Evolutionary conservation across 2,329 filamentous ascomycete genomes (phyloP).

Genomic region (Chalara sp.): DNA sequence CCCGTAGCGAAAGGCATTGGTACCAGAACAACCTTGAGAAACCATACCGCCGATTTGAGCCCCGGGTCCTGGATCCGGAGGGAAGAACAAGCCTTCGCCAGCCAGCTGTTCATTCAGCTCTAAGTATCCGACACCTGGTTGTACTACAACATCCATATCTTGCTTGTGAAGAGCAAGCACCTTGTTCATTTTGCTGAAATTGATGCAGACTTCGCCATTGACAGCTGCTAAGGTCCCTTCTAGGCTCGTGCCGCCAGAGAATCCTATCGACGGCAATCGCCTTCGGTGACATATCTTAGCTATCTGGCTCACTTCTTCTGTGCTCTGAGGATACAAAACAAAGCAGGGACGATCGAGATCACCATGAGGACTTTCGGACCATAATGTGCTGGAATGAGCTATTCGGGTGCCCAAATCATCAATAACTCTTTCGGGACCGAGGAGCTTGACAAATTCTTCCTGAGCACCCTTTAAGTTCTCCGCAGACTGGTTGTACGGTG

Average conservation of each 20-base stretch:
- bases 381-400: too few relatives aligned
- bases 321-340: background rate
- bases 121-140: slow-evolving; percentile 82
- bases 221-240: slow-evolving; percentile 83
- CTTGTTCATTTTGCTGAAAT: slow-evolving; percentile 78
- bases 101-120: slow-evolving; percentile 67
- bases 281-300: slow-evolving; percentile 79
- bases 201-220: slow-evolving; percentile 71
- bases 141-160: slow-evolving; percentile 66
- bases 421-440: too few relatives aligned
- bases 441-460: too few relatives aligned
- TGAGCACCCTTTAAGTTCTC: too few relatives aligned
- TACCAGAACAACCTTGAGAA: slow-evolving; percentile 63
- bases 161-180: slow-evolving; percentile 68
- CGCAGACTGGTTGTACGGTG: too few relatives aligned
- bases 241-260: slow-evolving; percentile 77
- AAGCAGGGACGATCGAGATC: too few relatives aligned
- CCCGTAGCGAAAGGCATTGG: slow-evolving; percentile 82
- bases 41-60: slow-evolving; percentile 87
- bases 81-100: slow-evolving; percentile 73
- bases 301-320: slow-evolving; percentile 32
- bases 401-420: too few relatives aligned
- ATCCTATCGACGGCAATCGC: slow-evolving; percentile 73
- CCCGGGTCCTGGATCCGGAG: slow-evolving; percentile 75
- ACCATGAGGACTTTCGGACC: too few relatives aligned